Evolutionary conservation across 2,329 filamentous ascomycete species (phyloP).

Genomic region (Aspergillus arachidicola): DNA sequence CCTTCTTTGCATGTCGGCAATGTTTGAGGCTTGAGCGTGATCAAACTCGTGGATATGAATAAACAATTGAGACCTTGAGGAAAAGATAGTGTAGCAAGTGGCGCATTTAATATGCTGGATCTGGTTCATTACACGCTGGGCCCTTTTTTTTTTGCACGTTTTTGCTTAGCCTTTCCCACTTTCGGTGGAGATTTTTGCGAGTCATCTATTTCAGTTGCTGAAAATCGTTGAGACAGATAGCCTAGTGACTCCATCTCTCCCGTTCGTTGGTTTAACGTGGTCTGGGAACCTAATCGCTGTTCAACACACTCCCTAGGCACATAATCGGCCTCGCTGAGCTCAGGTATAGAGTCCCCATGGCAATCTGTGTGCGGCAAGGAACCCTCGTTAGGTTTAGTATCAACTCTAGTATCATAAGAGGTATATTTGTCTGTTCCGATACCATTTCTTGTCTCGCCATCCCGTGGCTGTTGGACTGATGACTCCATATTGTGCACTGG

Average conservation of each 20-base stretch:
- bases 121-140: constrained; percentile 31
- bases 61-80: constrained; percentile 72
- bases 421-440: not conserved
- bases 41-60: constrained; percentile 67
- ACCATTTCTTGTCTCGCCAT: not conserved
- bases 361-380: not conserved
- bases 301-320: constrained; percentile 45
- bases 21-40: constrained; percentile 59
- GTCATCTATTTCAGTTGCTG: constrained; percentile 24
- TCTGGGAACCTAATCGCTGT: constrained; percentile 35
- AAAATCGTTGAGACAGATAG: constrained; percentile 20
- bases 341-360: not conserved
- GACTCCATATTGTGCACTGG: not conserved
- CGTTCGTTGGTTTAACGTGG: constrained; percentile 14
- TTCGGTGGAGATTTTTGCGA: constrained; percentile 28
- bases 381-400: not conserved
- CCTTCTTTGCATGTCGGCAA: not conserved
- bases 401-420: not conserved
- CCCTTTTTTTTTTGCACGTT: constrained; percentile 50
- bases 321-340: constrained; percentile 39
- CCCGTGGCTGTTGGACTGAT: not conserved
- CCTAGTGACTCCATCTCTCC: constrained; percentile 12
- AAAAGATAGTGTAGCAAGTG: constrained; percentile 76
- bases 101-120: constrained; percentile 66
- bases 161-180: constrained; percentile 57